Conservation (phyloP, 129 eudicot genomes). For the Flaveria trinervia region DNA sequence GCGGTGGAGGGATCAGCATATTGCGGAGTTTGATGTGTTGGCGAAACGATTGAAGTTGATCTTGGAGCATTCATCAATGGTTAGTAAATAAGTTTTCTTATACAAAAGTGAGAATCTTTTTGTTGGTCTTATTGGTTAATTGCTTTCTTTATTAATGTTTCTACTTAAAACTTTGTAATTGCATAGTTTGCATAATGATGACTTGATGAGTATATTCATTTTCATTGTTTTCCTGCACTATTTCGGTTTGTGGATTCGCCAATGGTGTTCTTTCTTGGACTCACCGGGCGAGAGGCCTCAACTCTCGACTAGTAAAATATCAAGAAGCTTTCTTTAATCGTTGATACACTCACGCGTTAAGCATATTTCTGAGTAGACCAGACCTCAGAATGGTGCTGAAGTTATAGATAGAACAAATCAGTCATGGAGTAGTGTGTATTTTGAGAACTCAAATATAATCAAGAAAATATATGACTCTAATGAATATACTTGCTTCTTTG, state of each 20-base stretch:
- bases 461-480: neutral
- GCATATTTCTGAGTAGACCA: too few species aligned
- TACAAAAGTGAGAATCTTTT: slow-evolving; percentile 11
- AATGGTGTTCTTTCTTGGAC: too few species aligned
- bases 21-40: slow-evolving; percentile 65
- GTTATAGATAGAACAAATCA: too few species aligned
- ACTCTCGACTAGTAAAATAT: too few species aligned
- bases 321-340: too few species aligned
- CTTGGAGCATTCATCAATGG: slow-evolving; percentile 51
- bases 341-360: too few species aligned
- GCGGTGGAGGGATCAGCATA: slow-evolving; percentile 60
- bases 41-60: slow-evolving; percentile 64
- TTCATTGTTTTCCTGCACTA: neutral
- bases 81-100: slow-evolving; percentile 32
- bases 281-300: too few species aligned
- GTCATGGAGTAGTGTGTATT: too few species aligned
- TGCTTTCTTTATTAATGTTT: slow-evolving; percentile 1
- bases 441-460: neutral
- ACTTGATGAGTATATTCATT: neutral
- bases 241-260: slow-evolving; percentile 5
- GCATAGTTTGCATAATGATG: slow-evolving; percentile 28
- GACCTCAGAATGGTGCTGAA: too few species aligned
- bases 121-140: slow-evolving; percentile 6
- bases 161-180: slow-evolving; percentile 5
- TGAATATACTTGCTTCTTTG: neutral